phyloP scores from a whole-genome alignment of 306 rosid species.

The Glycine soja region DNA sequence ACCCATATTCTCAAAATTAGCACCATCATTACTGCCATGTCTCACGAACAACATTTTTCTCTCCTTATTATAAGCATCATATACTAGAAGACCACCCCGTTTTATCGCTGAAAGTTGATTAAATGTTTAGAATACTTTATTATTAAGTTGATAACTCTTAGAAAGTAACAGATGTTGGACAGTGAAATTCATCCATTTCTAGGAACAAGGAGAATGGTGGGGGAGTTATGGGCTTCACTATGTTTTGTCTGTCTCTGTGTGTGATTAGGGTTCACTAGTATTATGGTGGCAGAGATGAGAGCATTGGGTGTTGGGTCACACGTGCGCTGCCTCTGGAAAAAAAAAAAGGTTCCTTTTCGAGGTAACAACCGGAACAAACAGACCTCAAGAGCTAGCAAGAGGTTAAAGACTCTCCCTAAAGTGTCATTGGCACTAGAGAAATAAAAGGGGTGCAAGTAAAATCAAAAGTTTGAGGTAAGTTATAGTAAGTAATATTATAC shows the following conservation, averaged over 20 bases:
- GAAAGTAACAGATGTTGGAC: conserved; percentile 47
- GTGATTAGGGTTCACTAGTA: conserved; percentile 61
- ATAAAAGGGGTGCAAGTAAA: conserved; percentile 6
- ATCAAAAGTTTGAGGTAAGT: conserved; percentile 48
- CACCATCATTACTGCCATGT: conserved; percentile 28
- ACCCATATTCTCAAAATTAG: conserved; percentile 40
- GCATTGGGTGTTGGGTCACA: conserved; percentile 91
- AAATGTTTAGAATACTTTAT: neutral
- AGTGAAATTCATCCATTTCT: conserved; percentile 47
- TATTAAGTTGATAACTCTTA: conserved; percentile 43
- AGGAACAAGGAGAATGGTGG: conserved; percentile 52
- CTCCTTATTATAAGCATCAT: neutral
- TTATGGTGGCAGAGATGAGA: conserved; percentile 57
- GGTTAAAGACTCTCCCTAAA: conserved; percentile 45
- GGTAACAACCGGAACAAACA: conserved; percentile 79
- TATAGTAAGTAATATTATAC: neutral
- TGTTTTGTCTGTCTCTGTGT: conserved; percentile 46
- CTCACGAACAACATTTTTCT: neutral
- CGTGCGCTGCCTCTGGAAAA: conserved; percentile 72
- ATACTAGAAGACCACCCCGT: too few species aligned
- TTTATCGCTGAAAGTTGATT: neutral
- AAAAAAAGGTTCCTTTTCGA: conserved; percentile 75
- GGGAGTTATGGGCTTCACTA: conserved; percentile 55
- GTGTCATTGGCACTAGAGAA: conserved; percentile 36
- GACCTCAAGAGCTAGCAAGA: conserved; percentile 64